Conservation (phyloP, 2,329 filamentous ascomycete genomes). For the Phoma sp. region DNA sequence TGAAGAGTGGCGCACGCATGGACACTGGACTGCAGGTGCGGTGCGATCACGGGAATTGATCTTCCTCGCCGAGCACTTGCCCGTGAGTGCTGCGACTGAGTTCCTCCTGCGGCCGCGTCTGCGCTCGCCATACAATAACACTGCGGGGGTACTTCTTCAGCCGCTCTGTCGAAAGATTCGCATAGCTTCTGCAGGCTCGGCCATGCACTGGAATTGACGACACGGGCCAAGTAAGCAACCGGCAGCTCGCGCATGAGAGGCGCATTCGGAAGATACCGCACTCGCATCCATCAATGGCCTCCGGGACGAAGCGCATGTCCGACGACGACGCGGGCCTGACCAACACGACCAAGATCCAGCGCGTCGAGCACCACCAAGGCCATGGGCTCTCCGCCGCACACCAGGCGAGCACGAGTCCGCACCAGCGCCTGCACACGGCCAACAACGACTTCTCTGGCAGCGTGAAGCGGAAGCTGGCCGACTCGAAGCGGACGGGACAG, state of each 20-base stretch:
- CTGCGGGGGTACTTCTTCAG: background rate
- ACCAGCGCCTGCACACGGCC: conserved; percentile 20
- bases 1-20: conserved; percentile 11
- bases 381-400: background rate
- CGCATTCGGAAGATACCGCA: conserved; percentile 19
- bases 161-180: too few species aligned
- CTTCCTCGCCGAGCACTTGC: conserved; percentile 11
- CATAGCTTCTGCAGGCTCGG: background rate
- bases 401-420: conserved; percentile 9
- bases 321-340: conserved; percentile 20
- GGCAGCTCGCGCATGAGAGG: conserved; percentile 19
- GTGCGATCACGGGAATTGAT: conserved; percentile 13
- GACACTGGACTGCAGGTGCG: conserved; percentile 5
- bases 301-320: conserved; percentile 23
- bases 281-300: conserved; percentile 26
- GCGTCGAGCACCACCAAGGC: conserved; percentile 36
- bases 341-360: conserved; percentile 39
- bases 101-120: background rate
- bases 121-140: background rate
- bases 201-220: background rate
- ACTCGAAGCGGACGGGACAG: conserved; percentile 73
- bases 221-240: conserved; percentile 22
- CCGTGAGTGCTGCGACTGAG: background rate
- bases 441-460: conserved; percentile 45
- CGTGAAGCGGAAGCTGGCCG: conserved; percentile 59